Percentiles rank a stretch among this genome's conserved stretches.
Evolutionary conservation across 345 rosid species (phyloP).

Genomic region (Bretschneidera sinensis): DNA sequence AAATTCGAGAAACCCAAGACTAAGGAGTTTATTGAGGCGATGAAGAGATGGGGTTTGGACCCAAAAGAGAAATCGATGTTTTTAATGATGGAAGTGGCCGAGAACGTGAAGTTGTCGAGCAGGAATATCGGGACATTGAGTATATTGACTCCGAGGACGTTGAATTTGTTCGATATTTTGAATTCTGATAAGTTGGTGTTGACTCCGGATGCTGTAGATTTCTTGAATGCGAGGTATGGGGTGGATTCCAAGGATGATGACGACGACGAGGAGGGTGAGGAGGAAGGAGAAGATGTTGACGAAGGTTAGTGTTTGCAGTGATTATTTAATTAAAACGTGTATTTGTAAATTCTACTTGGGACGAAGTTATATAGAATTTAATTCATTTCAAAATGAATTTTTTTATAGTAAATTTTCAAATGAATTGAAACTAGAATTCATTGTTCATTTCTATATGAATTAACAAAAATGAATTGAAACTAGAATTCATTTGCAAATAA

Average conservation of each 20-base stretch:
- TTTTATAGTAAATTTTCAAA: no score
- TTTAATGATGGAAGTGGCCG: conserved; percentile 63
- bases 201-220: conserved; percentile 69
- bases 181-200: conserved; percentile 77
- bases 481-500: no score
- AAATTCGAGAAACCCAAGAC: conserved; percentile 78
- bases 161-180: conserved; percentile 87
- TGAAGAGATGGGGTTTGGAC: conserved; percentile 88
- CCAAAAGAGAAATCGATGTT: conserved; percentile 86
- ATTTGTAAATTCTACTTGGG: no score
- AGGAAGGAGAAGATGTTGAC: conserved; percentile 18
- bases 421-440: no score
- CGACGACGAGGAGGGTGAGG: conserved; percentile 32
- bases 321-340: no score
- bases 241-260: conserved; percentile 40
- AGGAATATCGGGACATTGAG: conserved; percentile 85
- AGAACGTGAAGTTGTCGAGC: conserved; percentile 56
- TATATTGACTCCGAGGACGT: conserved; percentile 81
- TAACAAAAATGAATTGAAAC: no score
- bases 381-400: no score
- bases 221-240: conserved; percentile 71
- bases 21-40: conserved; percentile 68
- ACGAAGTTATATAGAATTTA: no score
- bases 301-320: conserved; percentile 54
- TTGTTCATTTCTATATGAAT: no score